Percentiles rank a stretch among this genome's conserved stretches.
Evolutionary conservation across 192 early-diverging fungal species (phyloP).

Genomic region (Coemansia sp.): DNA sequence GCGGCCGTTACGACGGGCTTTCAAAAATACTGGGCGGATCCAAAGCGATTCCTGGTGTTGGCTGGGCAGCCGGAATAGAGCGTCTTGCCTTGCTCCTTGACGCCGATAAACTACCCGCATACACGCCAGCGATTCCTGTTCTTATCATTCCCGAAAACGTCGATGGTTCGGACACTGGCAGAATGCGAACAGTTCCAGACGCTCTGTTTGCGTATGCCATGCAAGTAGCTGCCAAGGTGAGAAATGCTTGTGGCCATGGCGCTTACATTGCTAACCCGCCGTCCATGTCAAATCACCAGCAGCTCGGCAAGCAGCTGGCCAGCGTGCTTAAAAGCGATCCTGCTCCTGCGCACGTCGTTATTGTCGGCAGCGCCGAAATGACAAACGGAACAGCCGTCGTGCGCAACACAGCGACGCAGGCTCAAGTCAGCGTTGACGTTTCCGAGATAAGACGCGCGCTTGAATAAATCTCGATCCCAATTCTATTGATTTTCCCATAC

Average conservation of each 20-base stretch:
- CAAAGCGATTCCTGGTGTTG: slow-evolving; percentile 53
- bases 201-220: slow-evolving; percentile 32
- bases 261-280: slow-evolving; percentile 22
- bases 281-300: slow-evolving; percentile 10
- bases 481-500: not conserved
- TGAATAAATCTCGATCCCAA: not conserved
- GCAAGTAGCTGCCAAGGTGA: slow-evolving; percentile 18
- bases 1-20: slow-evolving; percentile 66
- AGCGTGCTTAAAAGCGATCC: slow-evolving; percentile 13
- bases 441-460: not conserved
- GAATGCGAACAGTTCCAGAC: slow-evolving; percentile 4
- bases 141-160: slow-evolving; percentile 31
- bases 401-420: slow-evolving; percentile 13
- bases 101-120: not conserved
- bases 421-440: slow-evolving; percentile 6
- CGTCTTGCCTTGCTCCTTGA: slow-evolving; percentile 55
- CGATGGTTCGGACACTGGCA: not conserved
- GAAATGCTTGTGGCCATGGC: not conserved
- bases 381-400: slow-evolving; percentile 5
- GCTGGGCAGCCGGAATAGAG: slow-evolving; percentile 70
- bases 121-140: slow-evolving; percentile 19
- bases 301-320: slow-evolving; percentile 38
- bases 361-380: slow-evolving; percentile 35
- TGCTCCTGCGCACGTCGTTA: slow-evolving; percentile 11
- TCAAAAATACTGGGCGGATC: slow-evolving; percentile 57